Base-by-base conservation (phyloP, 768 basidiomycete genomes). In the Rhizopogon sp. region DNA sequence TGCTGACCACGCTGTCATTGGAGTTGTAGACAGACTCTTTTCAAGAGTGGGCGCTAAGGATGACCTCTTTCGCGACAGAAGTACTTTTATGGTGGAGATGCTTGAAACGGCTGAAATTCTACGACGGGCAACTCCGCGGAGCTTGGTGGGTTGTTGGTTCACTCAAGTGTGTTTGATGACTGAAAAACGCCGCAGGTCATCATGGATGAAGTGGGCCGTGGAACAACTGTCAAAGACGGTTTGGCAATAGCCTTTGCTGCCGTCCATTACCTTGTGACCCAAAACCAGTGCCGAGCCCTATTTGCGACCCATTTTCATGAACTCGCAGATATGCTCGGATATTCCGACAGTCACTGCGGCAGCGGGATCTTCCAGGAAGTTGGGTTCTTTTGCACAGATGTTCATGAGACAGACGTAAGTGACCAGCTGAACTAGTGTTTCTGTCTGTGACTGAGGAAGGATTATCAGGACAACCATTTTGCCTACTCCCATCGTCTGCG, bases 261-360 rank as follows among this genome's bases (percentile, higher is more conserved):
- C 3, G 77, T 95, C 35, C 87, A 95, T 62, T 87, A 98, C 67
- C 78, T 98, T 17, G 71, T 84, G 39, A 72, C 80, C 37, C 78
- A 80, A 31, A 91, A 90, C 62, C 72, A 75, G 50, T 92, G 89
- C 65, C 83, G 93, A 16, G 79, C 91, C n/a, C 74, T 99, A 31
- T 99, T 98, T 65, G 96, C 96, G 6, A 99, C 96, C n/a, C 96
- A 99, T 71, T 98, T 97, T 65, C 95, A 98, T 67, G 94, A 98
- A 66, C 72, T 98, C 20, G 85, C 89, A 1, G 84, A 90, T 56
- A 84, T 98, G 80, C 75, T 98, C 17, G 84, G 87, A 0, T 83
- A 84, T 62, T 68, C 72, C 31, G 67, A 78, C 54, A 47, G 57
- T 43, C 64, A 74, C 50, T 66, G 58, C 46, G 79, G 77, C 6